A percentile compares a stretch with the other conserved stretches of the same genome.
Conservation (phyloP, 495 filamentous ascomycete genomes). For the Hypoxylon crocopeplum region DNA sequence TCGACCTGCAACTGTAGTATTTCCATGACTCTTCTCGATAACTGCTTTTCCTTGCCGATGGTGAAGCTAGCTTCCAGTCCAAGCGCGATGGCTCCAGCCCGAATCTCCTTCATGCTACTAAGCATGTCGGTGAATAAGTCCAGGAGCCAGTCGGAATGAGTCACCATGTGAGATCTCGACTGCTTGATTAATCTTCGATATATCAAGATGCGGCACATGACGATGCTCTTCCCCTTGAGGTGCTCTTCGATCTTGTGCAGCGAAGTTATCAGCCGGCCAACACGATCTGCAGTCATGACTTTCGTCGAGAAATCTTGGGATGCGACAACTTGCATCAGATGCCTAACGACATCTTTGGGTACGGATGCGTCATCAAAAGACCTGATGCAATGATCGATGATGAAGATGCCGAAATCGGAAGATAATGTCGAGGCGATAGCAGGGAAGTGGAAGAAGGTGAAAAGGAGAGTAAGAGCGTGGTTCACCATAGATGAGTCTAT, state of each 20-base stretch:
- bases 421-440: constrained; percentile 68
- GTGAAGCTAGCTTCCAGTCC: constrained; percentile 69
- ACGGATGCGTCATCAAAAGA: constrained; percentile 61
- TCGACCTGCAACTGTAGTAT: constrained; percentile 65
- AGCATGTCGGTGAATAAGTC: constrained; percentile 84
- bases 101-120: constrained; percentile 76
- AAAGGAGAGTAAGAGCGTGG: constrained; percentile 76
- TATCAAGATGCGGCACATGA: constrained; percentile 73
- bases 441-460: constrained; percentile 72
- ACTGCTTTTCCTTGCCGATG: constrained; percentile 67
- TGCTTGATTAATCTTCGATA: constrained; percentile 78
- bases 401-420: constrained; percentile 77
- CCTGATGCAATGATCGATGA: constrained; percentile 78
- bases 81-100: constrained; percentile 73
- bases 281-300: constrained; percentile 72
- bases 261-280: constrained; percentile 68
- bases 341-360: constrained; percentile 78
- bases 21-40: constrained; percentile 69
- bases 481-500: constrained; percentile 70
- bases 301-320: constrained; percentile 77
- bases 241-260: constrained; percentile 75
- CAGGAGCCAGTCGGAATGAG: constrained; percentile 74
- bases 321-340: constrained; percentile 77
- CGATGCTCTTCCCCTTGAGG: constrained; percentile 77
- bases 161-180: constrained; percentile 67